Base-by-base conservation (phyloP, 768 basidiomycete genomes). In the Pulveroboletus sp. region DNA sequence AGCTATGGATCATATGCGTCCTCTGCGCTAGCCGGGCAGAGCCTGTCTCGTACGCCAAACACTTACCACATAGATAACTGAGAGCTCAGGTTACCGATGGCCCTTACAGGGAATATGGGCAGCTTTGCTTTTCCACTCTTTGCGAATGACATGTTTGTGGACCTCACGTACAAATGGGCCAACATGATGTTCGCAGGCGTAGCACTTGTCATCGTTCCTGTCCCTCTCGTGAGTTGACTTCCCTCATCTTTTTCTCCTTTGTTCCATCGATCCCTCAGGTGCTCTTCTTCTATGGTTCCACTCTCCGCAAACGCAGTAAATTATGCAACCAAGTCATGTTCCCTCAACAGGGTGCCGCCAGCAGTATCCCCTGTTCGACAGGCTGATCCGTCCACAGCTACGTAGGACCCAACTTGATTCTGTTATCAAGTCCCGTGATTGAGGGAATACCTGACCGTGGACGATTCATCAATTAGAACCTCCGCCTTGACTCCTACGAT, bases 21-120 rank as follows among this genome's bases (percentile, higher is more conserved):
- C 0, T 83, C 81, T 5, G 83, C 83, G 21, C 67, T 85, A 8
- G 83, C 85, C 0, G 84, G 77, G 2, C 82, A 85, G 60, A 78
- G 79, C 52, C 71, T 85, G 39, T 72, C 75, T 44, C 71, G 82
- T 75, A 60, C 37, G 76, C 67, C 45, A 47, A 30, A 27, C n/a
- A 15, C 24, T 26, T n/a, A 3, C 6, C 6, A 21, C 18, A 36
- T 7, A 12, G 28, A 15, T 30, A 17, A 3, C 37, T 4, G 15
- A 18, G 12, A 32, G n/a, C n/a, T 43, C 11, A 49, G 33, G 6
- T 17, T 50, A 0, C 5, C 11, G 33, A 47, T 14, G n/a, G 21
- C 14, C 1, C 40, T 38, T n/a, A 42, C 47, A 80, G 77, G 78
- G 27, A 80, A 79, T 54, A 49, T 82, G 28, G 62, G 70, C 1